These are phyloP conservation scores for bread wheat (Triticum aestivum) DNA, from an alignment of 176 grass and related monocot genomes.

Conservation along the genomic window IWGSC_CS_RefSeq_v2.1 NC_057812.1:658669166-658669665, in stretches of 20 bases:
- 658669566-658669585: too few species aligned
- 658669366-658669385: not conserved
- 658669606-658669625: constrained; percentile 75
- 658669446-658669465: too few species aligned
- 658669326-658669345: constrained; percentile 4
- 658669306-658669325: constrained; percentile 10
- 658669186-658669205: not conserved
- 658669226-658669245: not conserved
- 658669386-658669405: not conserved
- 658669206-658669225: constrained; percentile 39
- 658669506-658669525: too few species aligned
- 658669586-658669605: not conserved
- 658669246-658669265: constrained; percentile 23
- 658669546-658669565: too few species aligned
- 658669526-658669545: too few species aligned
- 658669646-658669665: constrained; percentile 85
- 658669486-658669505: too few species aligned
- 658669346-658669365: constrained; percentile 35
- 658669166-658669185: constrained; percentile 25
- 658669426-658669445: too few species aligned
- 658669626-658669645: constrained; percentile 93
- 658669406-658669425: not conserved
- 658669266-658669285: constrained; percentile 46
- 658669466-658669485: too few species aligned
- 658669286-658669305: constrained; percentile 23